phyloP scores from a whole-genome alignment of 2,329 filamentous ascomycete genomes.

The Clonostachys byssicola region DNA sequence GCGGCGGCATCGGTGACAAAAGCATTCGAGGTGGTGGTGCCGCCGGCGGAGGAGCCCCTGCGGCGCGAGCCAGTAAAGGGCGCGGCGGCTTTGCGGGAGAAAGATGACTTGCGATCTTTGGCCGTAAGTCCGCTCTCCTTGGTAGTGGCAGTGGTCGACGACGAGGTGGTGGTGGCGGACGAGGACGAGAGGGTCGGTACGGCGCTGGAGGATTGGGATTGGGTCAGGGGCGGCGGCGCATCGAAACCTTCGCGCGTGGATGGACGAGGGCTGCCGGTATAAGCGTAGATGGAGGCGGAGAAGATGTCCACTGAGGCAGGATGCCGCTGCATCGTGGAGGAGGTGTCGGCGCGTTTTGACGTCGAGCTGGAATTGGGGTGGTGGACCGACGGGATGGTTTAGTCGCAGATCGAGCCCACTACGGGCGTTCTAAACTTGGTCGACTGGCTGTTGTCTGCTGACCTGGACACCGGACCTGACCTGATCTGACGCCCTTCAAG shows the following conservation, averaged over 20 bases:
- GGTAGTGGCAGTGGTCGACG: constrained; percentile 7
- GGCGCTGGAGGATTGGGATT: constrained; percentile 1
- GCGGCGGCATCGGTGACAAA: constrained; percentile 38
- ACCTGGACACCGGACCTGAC: too few species aligned
- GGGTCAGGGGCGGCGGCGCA: constrained; percentile 1
- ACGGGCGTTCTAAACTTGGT: too few species aligned
- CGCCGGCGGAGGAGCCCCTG: constrained; percentile 25
- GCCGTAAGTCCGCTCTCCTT: constrained; percentile 6
- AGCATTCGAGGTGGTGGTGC: constrained; percentile 26
- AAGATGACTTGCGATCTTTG: constrained; percentile 47
- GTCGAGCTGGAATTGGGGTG: too few species aligned
- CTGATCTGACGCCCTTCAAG: too few species aligned
- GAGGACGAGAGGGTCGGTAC: constrained; percentile 2
- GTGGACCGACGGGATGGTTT: too few species aligned
- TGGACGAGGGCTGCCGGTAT: constrained; percentile 14
- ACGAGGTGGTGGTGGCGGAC: constrained; percentile 2
- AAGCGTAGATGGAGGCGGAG: constrained; percentile 14
- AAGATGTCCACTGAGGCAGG: constrained; percentile 5
- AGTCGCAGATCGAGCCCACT: too few species aligned
- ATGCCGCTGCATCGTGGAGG: constrained; percentile 4
- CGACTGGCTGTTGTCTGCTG: too few species aligned
- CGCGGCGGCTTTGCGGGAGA: constrained; percentile 45
- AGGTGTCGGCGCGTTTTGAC: neutral
- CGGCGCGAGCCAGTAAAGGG: constrained; percentile 41
- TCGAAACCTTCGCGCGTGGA: constrained; percentile 25